Base-by-base conservation (phyloP, 129 eudicot genomes). In the Ambrosia trifida region DNA sequence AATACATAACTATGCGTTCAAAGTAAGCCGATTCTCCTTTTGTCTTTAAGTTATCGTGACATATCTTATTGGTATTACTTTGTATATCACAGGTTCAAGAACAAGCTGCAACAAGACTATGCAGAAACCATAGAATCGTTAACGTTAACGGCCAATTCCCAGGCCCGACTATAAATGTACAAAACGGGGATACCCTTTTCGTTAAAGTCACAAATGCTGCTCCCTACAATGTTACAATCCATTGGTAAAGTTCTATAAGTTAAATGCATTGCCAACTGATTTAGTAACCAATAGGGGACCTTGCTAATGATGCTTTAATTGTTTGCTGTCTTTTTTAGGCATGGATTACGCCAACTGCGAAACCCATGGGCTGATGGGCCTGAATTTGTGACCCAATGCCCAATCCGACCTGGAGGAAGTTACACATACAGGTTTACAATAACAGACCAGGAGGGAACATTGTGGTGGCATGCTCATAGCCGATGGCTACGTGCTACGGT, bases 401-500 rank as follows among this genome's bases (percentile, higher is more conserved):
- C 97, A 5, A 91, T 91, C 18, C 84, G 61, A 57, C 90, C 97
- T 0, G 97, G 97, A 70, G 86, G 72, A 69, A 80, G 79, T 70
- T 91, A 86, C 83, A 85, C 90, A 0, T 88, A 91, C 82, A 68
- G 80, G 32, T 88, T 82, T 82, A 84, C 86, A 28, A 88, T 88
- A 38, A 77, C 80, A 41, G 80, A 86, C 54, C 96, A 88, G 33
- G 93, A 85, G 52, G 97, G 96, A 56, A 91, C 96, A 68, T 61
- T 88, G 44, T 91, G 95, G 95, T 91, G 97, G 97, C 97, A 91
- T 73, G 97, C 97, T 73, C 97, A 90, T 72, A 90, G 91, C 85
- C 57, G 79, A 76, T 90, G 95, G 97, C 84, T 87, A 70, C 83
- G 97, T 76, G 95, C 97, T n/a, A 91, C 95, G 0, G 97, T 91